Percentiles rank a stretch among this genome's conserved stretches.
Evolutionary conservation across 2,329 filamentous ascomycete genomes (phyloP).

Genomic region (Talaromyces sp.): DNA sequence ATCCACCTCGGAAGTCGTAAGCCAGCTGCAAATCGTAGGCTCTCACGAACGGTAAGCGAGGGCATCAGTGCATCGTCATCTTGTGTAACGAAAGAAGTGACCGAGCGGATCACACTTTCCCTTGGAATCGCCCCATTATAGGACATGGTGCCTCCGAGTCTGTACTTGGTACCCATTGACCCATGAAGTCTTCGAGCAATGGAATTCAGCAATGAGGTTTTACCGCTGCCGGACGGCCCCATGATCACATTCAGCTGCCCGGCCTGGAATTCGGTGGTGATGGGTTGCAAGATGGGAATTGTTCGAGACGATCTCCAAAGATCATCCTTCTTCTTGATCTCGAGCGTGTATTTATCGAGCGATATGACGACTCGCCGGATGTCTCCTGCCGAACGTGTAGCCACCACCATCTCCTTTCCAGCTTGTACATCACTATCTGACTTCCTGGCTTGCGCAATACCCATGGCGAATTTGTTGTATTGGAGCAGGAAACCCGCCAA

Average conservation of each 20-base stretch:
- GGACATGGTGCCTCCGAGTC: conserved; percentile 57
- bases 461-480: conserved; percentile 65
- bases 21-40: conserved; percentile 66
- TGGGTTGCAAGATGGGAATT: conserved; percentile 59
- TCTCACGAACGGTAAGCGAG: conserved; percentile 72
- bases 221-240: conserved; percentile 74
- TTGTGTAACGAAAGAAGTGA: conserved; percentile 74
- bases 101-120: conserved; percentile 63
- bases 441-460: conserved; percentile 60
- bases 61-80: conserved; percentile 72
- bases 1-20: conserved; percentile 68
- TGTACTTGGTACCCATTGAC: conserved; percentile 60
- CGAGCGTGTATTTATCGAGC: conserved; percentile 61
- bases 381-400: conserved; percentile 47
- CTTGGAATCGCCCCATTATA: conserved; percentile 69
- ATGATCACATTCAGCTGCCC: conserved; percentile 72
- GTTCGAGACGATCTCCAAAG: conserved; percentile 44
- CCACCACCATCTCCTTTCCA: conserved; percentile 65
- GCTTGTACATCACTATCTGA: conserved; percentile 60
- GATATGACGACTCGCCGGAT: conserved; percentile 62
- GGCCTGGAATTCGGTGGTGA: conserved; percentile 64
- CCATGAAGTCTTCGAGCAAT: conserved; percentile 66
- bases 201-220: conserved; percentile 69
- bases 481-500: conserved; percentile 60
- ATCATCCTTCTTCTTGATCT: conserved; percentile 58